Conservation (phyloP, 495 filamentous ascomycete genomes). For the Aspergillus affinis region DNA sequence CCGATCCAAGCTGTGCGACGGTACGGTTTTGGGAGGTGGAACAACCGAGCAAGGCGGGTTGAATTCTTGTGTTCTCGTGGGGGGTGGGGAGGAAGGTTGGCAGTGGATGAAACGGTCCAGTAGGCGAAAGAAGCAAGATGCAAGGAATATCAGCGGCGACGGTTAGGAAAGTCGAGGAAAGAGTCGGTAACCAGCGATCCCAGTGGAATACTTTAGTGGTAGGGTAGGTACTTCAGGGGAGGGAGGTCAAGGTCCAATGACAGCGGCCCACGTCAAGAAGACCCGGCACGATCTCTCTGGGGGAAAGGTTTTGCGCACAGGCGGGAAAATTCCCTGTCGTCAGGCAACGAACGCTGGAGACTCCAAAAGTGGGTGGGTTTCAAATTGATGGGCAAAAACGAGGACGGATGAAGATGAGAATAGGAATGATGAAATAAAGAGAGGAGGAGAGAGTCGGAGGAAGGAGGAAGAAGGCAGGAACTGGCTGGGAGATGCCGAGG, state of each 20-base stretch:
- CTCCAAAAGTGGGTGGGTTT: neutral
- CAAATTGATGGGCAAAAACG: conserved; percentile 5
- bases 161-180: neutral
- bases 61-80: neutral
- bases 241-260: conserved; percentile 37
- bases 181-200: conserved; percentile 20
- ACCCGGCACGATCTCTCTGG: conserved; percentile 11
- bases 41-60: neutral
- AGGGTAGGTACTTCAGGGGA: conserved; percentile 25
- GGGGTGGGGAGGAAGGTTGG: neutral
- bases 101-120: neutral
- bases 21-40: neutral
- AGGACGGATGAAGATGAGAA: conserved; percentile 10
- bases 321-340: conserved; percentile 6
- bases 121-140: neutral
- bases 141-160: conserved; percentile 6
- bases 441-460: neutral
- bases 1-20: conserved; percentile 15
- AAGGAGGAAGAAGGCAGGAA: neutral
- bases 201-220: conserved; percentile 1
- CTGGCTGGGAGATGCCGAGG: neutral
- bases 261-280: conserved; percentile 40
- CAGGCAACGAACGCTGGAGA: neutral
- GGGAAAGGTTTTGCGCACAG: conserved; percentile 16
- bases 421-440: conserved; percentile 6